Evolutionary conservation across 1,284 basidiomycete species (phyloP).

Genomic region (Wallemia ichthyophaga): DNA sequence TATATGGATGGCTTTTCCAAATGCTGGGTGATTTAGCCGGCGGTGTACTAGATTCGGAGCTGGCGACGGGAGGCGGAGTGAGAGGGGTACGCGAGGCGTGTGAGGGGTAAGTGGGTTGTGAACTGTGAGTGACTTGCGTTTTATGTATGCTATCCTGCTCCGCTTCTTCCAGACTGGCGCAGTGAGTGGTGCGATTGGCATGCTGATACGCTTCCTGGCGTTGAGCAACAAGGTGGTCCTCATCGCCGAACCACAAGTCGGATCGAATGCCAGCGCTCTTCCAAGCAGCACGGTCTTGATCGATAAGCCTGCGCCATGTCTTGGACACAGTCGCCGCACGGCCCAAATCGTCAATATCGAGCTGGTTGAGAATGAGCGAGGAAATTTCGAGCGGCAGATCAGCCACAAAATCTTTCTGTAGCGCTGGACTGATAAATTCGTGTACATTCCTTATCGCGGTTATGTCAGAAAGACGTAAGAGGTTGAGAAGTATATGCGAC

Average conservation of each 20-base stretch:
- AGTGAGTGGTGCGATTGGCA: slow-evolving; percentile 7
- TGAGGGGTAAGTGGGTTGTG: too few relatives aligned
- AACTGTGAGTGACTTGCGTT: too few relatives aligned
- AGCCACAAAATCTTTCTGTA: slow-evolving; percentile 60
- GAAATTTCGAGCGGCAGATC: slow-evolving; percentile 57
- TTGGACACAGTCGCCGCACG: slow-evolving; percentile 50
- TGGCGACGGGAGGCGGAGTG: slow-evolving; percentile 2
- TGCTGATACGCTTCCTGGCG: background rate
- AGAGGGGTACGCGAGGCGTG: slow-evolving; percentile 2
- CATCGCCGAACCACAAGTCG: slow-evolving; percentile 54
- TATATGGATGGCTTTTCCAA: slow-evolving; percentile 47
- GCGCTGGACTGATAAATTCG: slow-evolving; percentile 46
- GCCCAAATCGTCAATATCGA: slow-evolving; percentile 41
- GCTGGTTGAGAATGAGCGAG: slow-evolving; percentile 41
- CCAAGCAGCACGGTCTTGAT: slow-evolving; percentile 58
- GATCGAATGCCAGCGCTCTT: slow-evolving; percentile 41
- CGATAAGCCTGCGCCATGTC: slow-evolving; percentile 49
- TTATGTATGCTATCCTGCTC: too few relatives aligned
- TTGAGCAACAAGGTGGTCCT: slow-evolving; percentile 25
- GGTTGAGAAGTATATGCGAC: slow-evolving; percentile 51
- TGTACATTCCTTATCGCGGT: slow-evolving; percentile 52
- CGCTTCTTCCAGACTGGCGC: slow-evolving; percentile 4
- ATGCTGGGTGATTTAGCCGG: slow-evolving; percentile 13
- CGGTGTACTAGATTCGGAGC: background rate
- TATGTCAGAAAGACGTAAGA: slow-evolving; percentile 50